Base-by-base conservation (phyloP, 23 red algal species). In the Agarophyton chilense region DNA sequence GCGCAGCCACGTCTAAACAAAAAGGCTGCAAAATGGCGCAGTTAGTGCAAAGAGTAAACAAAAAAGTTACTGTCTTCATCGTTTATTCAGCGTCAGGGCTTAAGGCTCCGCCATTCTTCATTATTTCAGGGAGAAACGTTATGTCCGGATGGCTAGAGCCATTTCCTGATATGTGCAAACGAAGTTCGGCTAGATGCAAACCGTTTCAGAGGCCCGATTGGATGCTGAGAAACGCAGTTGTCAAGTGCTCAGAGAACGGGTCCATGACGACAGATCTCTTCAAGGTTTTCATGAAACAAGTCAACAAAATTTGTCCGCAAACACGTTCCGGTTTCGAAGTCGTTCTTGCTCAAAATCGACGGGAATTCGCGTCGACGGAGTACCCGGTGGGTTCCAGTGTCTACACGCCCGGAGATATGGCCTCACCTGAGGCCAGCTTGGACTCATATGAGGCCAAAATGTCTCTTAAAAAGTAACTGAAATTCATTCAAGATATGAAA, bases 91-190 rank as follows among this genome's bases (percentile, higher is more conserved):
- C 60, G 18, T 71, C 42, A 28, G 81, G 81, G 41, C 29, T 52
- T 25, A 86, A 70, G n/a, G 60, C 57, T 35, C 60, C 81, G n/a
- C 58, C 35, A 38, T 86, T 86, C 65, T 86, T 86, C 31, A 73
- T 86, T n/a, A 73, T 71, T 25, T 38, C 39, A 14, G 81, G 57
- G 32, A 86, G 71, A 45, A 65, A 47, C 25, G 58, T 73, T 53
- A 12, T 80, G 76, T 26, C 39, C 44, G 28, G 22, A 9, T 80
- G 76, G 76, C 54, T 80, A 8, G 21, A 80, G 21, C 49, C 33
- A 80, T 8, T 80, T 58, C 33, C 33, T 5, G 46, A 47, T 8
- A 24, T 47, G 8, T 53, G 16, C 25, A 7, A 22, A 9, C 54
- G 17, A 45, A 56, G 28, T 22, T 9, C n/a, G 18, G 33, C n/a